Percentiles rank a stretch among this genome's conserved stretches.
These are phyloP conservation scores for Pestalotiopsis sp. DNA, from an alignment of 2,329 filamentous ascomycete species.

Conservation along the genomic window DNA sequence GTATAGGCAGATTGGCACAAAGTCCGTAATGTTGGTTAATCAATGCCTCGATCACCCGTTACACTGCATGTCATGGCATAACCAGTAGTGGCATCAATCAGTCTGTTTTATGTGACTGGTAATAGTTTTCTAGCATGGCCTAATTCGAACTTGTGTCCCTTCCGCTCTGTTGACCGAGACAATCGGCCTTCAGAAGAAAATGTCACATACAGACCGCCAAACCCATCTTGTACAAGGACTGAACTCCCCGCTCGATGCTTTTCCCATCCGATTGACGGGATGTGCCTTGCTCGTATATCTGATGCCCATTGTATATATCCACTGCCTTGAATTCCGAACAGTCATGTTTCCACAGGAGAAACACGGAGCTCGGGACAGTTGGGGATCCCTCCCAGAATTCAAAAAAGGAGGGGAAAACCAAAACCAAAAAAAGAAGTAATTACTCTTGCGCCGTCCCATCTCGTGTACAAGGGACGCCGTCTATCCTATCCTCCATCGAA, in stretches of 20 bases:
- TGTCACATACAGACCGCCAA: not conserved
- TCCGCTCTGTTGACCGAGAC: not conserved
- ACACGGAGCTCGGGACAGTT: not conserved
- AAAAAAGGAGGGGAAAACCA: constrained; percentile 5
- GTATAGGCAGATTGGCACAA: too few species aligned
- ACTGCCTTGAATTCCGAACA: not conserved
- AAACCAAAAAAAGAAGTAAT: not conserved
- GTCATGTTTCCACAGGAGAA: not conserved
- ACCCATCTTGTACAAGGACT: not conserved
- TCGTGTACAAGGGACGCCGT: constrained; percentile 25
- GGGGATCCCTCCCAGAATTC: not conserved
- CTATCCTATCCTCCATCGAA: constrained; percentile 9
- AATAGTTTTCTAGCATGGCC: not conserved
- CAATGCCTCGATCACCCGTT: too few species aligned
- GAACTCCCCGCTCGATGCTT: constrained; percentile 9
- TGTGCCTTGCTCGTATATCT: constrained; percentile 1
- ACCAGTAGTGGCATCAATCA: not conserved
- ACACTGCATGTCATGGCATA: not conserved
- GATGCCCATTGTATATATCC: not conserved
- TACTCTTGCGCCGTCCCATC: constrained; percentile 11
- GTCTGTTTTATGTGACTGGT: not conserved
- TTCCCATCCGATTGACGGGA: not conserved
- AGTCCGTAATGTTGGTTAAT: too few species aligned
- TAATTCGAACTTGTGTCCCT: not conserved
- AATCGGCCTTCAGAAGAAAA: not conserved